A percentile compares a stretch with the other conserved stretches of the same genome.
phyloP scores from a whole-genome alignment of 2,329 filamentous ascomycete species.

The Salinomyces thailandicus region DNA sequence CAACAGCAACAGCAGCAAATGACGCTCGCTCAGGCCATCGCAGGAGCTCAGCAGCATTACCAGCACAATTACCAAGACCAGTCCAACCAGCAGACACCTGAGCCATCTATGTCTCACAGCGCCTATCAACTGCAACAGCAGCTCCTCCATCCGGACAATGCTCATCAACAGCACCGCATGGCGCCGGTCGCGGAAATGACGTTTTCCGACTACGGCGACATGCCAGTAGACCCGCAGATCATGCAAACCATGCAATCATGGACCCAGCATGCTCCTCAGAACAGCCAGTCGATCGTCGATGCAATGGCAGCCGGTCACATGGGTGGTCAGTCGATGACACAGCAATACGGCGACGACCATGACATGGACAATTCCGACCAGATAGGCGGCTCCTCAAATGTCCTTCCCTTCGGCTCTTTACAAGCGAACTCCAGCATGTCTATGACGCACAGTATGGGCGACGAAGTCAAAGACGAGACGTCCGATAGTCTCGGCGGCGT shows the following conservation, averaged over 20 bases:
- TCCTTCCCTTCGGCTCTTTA: no score
- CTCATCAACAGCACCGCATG: conserved; percentile 12
- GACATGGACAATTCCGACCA: no score
- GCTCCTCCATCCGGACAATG: not conserved
- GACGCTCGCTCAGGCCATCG: conserved; percentile 3
- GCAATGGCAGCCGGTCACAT: not conserved
- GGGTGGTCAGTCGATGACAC: no score
- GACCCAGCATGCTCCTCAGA: conserved; percentile 1
- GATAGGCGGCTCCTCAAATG: no score
- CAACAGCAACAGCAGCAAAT: no score
- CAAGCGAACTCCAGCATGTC: no score
- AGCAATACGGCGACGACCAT: no score
- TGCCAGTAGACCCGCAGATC: conserved; percentile 53
- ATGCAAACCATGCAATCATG: conserved; percentile 30
- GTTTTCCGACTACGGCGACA: conserved; percentile 35
- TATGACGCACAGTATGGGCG: no score
- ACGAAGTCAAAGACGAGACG: no score
- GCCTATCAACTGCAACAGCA: not conserved
- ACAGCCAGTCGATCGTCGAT: not conserved
- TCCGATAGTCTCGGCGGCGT: not conserved
- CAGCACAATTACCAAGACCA: conserved; percentile 8
- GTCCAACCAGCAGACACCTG: not conserved
- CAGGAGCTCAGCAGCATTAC: conserved; percentile 2
- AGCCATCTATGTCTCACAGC: not conserved
- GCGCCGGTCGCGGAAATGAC: conserved; percentile 27